Conservation (phyloP, 306 rosid species). For the Senna siamea region DNA sequence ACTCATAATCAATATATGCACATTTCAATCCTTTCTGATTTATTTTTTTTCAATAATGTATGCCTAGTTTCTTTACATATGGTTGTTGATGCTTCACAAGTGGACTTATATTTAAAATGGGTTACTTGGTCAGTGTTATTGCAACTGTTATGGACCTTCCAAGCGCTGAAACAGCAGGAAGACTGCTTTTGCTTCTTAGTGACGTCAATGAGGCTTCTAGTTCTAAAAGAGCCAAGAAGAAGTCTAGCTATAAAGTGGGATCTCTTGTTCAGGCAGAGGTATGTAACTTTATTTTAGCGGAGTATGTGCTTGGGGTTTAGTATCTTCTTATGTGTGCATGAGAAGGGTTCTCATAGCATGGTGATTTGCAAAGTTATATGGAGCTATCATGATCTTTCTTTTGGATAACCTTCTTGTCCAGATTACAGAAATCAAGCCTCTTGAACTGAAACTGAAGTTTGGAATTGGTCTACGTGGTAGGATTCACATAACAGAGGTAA, state of each 20-base stretch:
- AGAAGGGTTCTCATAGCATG: conserved; percentile 8
- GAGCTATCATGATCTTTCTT: conserved; percentile 30
- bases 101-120: conserved; percentile 31
- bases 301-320: background rate
- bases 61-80: conserved; percentile 7
- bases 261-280: conserved; percentile 96
- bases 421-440: conserved; percentile 81
- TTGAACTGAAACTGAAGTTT: conserved; percentile 84
- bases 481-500: conserved; percentile 89
- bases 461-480: conserved; percentile 78
- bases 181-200: conserved; percentile 72
- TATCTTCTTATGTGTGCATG: background rate
- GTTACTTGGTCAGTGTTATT: conserved; percentile 62
- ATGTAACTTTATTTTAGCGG: conserved; percentile 31
- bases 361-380: background rate
- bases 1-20: conserved; percentile 17
- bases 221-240: conserved; percentile 80
- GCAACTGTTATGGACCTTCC: conserved; percentile 84
- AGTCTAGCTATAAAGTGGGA: conserved; percentile 73
- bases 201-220: conserved; percentile 60
- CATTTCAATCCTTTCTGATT: background rate
- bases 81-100: conserved; percentile 1
- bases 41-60: background rate
- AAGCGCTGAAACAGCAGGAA: conserved; percentile 70
- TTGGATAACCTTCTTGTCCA: conserved; percentile 39